phyloP scores from a whole-genome alignment of 352 stramenopile species.

The Phytophthora niederhauseri region DNA sequence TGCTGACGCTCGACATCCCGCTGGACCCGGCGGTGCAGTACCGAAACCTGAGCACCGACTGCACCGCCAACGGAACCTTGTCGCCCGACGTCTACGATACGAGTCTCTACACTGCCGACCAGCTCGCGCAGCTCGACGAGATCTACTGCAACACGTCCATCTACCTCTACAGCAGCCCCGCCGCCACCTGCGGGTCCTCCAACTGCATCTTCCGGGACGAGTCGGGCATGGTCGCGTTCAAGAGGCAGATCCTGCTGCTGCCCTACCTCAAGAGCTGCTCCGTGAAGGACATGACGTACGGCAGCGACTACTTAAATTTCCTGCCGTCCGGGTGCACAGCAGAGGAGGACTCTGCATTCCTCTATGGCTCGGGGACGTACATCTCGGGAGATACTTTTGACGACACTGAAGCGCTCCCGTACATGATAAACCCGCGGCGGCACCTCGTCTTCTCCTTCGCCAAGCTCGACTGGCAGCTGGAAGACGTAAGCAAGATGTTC shows the following conservation, averaged over 20 bases:
- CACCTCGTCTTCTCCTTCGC: conserved; percentile 46
- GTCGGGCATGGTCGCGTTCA: conserved; percentile 36
- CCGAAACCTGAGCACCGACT: conserved; percentile 34
- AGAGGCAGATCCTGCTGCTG: conserved; percentile 45
- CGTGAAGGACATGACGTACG: conserved; percentile 40
- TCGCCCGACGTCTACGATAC: conserved; percentile 22
- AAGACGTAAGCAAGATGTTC: conserved; percentile 42
- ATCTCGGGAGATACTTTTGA: conserved; percentile 33
- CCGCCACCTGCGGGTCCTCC: conserved; percentile 30
- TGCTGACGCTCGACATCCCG: conserved; percentile 47
- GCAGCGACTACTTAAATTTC: conserved; percentile 40
- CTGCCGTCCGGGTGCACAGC: conserved; percentile 31
- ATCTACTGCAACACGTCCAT: conserved; percentile 34
- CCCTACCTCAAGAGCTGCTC: conserved; percentile 51
- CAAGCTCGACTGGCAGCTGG: conserved; percentile 37
- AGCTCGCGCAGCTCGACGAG: conserved; percentile 19
- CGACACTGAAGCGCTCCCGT: conserved; percentile 21
- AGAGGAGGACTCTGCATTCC: conserved; percentile 37
- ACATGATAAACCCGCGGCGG: conserved; percentile 33
- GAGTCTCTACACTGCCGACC: conserved; percentile 10
- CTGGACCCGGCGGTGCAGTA: conserved; percentile 31
- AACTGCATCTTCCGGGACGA: conserved; percentile 52
- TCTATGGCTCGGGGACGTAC: conserved; percentile 42
- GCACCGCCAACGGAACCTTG: conserved; percentile 24
- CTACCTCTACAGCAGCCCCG: conserved; percentile 33